phyloP scores from a whole-genome alignment of 768 basidiomycete genomes.

The Suillus brevipes region DNA sequence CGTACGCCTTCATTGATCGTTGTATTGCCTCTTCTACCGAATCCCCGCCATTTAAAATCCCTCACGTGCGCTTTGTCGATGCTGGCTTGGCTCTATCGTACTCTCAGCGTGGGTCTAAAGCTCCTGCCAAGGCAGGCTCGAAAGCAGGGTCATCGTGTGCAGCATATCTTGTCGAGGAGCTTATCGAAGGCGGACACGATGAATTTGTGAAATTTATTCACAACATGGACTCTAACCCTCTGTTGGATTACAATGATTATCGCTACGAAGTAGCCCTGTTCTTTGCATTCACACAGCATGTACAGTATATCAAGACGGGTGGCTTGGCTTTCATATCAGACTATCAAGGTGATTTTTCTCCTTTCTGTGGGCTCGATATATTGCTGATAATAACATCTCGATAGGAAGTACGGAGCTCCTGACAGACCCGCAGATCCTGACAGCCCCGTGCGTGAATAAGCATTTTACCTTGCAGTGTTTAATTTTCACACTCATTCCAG shows the following conservation, averaged over 20 bases:
- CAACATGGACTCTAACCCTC: constrained; percentile 2
- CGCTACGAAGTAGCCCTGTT: constrained; percentile 5
- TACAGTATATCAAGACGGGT: constrained; percentile 10
- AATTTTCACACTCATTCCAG: too few species aligned
- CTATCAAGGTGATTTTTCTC: constrained; percentile 10
- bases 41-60: constrained; percentile 10
- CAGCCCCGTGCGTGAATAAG: too few species aligned
- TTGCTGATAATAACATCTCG: background rate
- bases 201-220: constrained; percentile 14
- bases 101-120: background rate
- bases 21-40: background rate
- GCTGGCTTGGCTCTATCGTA: constrained; percentile 8
- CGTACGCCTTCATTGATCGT: constrained; percentile 10
- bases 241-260: background rate
- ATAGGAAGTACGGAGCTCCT: background rate
- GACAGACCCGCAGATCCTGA: background rate
- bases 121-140: background rate
- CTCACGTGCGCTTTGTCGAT: constrained; percentile 9
- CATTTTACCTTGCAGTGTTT: too few species aligned
- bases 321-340: constrained; percentile 10
- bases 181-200: background rate
- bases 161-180: constrained; percentile 13
- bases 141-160: background rate
- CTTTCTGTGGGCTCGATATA: background rate
- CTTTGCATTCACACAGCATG: constrained; percentile 14